These are phyloP conservation scores for Chytridium lagenaria DNA, from an alignment of 371 early-diverging fungal genomes.

Conservation along the genomic window DNA sequence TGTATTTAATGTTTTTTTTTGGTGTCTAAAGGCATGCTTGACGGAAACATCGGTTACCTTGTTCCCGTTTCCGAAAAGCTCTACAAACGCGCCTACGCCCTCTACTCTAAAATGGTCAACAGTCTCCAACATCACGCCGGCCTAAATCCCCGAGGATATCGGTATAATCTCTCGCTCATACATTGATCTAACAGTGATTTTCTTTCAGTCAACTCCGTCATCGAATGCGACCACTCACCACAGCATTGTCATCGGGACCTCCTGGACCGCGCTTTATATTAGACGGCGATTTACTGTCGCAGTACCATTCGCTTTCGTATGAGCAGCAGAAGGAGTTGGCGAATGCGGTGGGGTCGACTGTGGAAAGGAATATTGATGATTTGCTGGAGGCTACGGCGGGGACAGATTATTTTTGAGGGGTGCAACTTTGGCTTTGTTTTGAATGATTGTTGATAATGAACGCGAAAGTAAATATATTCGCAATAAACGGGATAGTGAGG, in stretches of 20 bases:
- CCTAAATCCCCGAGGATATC: constrained; percentile 88
- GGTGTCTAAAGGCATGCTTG: constrained; percentile 58
- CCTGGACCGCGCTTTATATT: constrained; percentile 63
- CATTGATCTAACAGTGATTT: too few relatives aligned
- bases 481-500: too few relatives aligned
- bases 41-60: constrained; percentile 76
- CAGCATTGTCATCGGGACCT: constrained; percentile 42
- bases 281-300: constrained; percentile 85
- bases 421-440: background rate
- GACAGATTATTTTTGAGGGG: constrained; percentile 73
- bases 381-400: constrained; percentile 72
- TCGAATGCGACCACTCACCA: constrained; percentile 32
- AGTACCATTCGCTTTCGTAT: constrained; percentile 72
- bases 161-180: constrained; percentile 33
- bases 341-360: constrained; percentile 85
- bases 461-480: too few relatives aligned
- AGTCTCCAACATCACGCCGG: constrained; percentile 84
- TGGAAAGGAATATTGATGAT: constrained; percentile 83
- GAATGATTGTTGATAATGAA: too few relatives aligned
- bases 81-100: constrained; percentile 81
- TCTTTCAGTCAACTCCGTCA: constrained; percentile 45
- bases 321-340: constrained; percentile 82
- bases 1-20: background rate
- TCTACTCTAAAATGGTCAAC: constrained; percentile 81
- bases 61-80: constrained; percentile 87